These are phyloP conservation scores for Fragaria vesca DNA, from an alignment of 306 rosid species.

Conservation along the genomic window DNA sequence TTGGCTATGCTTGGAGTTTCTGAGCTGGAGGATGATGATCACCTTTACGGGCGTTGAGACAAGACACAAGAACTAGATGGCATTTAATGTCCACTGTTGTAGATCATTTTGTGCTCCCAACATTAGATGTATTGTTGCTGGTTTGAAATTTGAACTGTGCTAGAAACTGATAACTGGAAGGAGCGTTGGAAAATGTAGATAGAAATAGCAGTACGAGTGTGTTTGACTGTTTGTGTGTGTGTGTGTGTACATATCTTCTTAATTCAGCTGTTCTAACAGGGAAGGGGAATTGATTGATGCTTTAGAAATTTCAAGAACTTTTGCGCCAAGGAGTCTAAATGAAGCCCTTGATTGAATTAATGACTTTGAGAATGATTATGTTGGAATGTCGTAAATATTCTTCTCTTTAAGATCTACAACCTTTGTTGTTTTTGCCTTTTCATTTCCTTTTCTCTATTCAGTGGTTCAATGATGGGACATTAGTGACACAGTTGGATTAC, in stretches of 20 bases:
- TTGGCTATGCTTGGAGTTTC: conserved; percentile 94
- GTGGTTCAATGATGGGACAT: not conserved
- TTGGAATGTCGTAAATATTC: no score
- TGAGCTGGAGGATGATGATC: conserved; percentile 85
- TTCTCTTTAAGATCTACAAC: not conserved
- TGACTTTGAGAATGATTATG: not conserved
- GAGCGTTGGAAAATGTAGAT: conserved; percentile 50
- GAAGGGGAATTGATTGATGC: not conserved
- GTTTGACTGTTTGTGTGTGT: conserved; percentile 34
- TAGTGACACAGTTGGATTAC: not conserved
- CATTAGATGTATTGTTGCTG: conserved; percentile 17
- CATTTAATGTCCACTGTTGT: not conserved
- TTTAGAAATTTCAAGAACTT: not conserved
- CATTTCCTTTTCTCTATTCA: not conserved
- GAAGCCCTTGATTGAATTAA: not conserved
- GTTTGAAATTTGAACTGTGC: conserved; percentile 36
- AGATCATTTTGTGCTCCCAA: not conserved
- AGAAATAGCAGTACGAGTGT: conserved; percentile 40
- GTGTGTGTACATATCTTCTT: conserved; percentile 47
- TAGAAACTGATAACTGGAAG: conserved; percentile 28
- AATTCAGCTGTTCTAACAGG: not conserved
- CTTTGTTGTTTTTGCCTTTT: not conserved
- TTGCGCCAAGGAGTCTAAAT: not conserved
- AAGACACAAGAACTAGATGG: not conserved
- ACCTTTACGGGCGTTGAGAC: conserved; percentile 52